Base-by-base conservation (phyloP, 2,329 filamentous ascomycete species). In the Verticillium isaacii region DNA sequence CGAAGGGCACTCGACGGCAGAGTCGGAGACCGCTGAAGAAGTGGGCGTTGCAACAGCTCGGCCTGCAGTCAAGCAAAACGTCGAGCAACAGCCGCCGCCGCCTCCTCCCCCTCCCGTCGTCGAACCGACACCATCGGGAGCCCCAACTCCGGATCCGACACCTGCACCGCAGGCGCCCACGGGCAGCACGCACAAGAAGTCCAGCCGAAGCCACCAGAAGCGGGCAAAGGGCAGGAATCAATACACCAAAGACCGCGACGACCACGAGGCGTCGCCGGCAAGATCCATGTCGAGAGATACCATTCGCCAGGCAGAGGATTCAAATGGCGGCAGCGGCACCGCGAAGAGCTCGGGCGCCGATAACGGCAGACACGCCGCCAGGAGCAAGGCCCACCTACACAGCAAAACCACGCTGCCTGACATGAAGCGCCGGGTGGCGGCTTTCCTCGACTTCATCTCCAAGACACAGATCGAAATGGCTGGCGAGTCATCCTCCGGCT, bases 381-480 rank as follows among this genome's bases (percentile, higher is more conserved):
- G 85, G 69, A 76, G 78, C 36, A 84, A 84, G 68, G 74, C 70
- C 3, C 68, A 78, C 62, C 79, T 80, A 58, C 82, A 81, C 66
- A 87, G 84, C 67, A 92, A 91, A 73, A 85, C 93, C 62, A 93
- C 88, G 32, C 91, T 96, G 88, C 89, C 89, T 63, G 93, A 97
- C 71, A 93, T 96, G 86, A 92, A 91, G 76, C 87, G 91, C 66
- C 89, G 92, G 11, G 92, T 93, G 6, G 86, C 90, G 4, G 90
- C 86, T 23, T 96, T 97, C 71, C 83, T 96, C 63, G 92, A 95
- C 68, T 97, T 94, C 71, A 97, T 97, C 65, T 89, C 90, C 4
- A 87, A 92, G 66, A 94, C 92, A 62, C 93, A 97, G 73, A 82
- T 96, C 7, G 93, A 97, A 70, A 85, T 96, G 75, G 92, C 91